Base-by-base conservation (phyloP, 306 rosid species). In the Inga leiocalycina region DNA sequence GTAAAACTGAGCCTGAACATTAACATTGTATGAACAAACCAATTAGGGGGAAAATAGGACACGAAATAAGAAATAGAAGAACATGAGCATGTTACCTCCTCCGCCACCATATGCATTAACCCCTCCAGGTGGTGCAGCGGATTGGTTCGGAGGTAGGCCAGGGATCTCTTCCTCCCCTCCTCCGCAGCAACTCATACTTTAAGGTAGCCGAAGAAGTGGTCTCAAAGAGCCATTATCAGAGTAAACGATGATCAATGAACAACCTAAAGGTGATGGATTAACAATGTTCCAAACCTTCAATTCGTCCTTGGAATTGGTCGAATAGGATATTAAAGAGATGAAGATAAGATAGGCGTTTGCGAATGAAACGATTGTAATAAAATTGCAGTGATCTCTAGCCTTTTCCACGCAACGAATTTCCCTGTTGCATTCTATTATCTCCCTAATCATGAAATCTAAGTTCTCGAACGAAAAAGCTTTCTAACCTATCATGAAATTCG, bases 101-200 rank as follows among this genome's bases (percentile, higher is more conserved):
- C 91, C 88, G 9, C 78, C 95, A 46, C 93, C 92, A n/a, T 92
- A 92, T 46, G 97, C 16, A 79, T 67, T 85, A 16, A 89, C 90
- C 52, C 97, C 97, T 87, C 89, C 78, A 65, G 97, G 88, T 6
- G 93, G 98, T 75, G 94, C 94, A 74, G 92, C 8, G 76, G 86
- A 83, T 79, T 90, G 93, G 77, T 81, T 90, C 32, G 97, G 90
- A 11, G 94, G 97, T 10, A 92, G 94, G 10, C 90, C 93, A 32
- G 49, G 83, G 84, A 44, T 78, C 80, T 93, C 98, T 82, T 93
- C 97, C 87, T 93, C 98, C 67, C 87, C 81, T 76, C 89, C 97
- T 80, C 94, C 98, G 48, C 98, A 93, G 86, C 97, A 93, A 87
- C 86, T 81, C 98, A 93, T 93, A 65, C 83, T 92, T 90, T 84